Evolutionary conservation across 768 basidiomycete species (phyloP).

Genomic region (Sporobolomyces pararoseus): DNA sequence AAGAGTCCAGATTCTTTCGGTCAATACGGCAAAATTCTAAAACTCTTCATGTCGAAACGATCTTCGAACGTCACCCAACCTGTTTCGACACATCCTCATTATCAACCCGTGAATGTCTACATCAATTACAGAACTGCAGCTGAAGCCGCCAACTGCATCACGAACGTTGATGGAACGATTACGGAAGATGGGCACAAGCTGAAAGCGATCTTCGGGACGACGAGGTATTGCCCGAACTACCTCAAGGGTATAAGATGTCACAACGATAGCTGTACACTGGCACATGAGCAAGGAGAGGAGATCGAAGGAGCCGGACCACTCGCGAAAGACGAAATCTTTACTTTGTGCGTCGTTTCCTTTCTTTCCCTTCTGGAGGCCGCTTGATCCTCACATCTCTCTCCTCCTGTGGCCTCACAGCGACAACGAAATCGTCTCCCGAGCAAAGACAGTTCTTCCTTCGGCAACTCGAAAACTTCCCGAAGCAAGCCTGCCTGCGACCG

Average conservation of each 20-base stretch:
- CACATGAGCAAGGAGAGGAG: slow-evolving; percentile 98
- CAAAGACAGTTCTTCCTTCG: slow-evolving; percentile 57
- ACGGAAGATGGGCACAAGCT: slow-evolving; percentile 86
- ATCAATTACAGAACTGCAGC: slow-evolving; percentile 92
- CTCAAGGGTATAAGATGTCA: slow-evolving; percentile 77
- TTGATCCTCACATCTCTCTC: not conserved
- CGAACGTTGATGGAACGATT: slow-evolving; percentile 83
- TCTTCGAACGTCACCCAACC: slow-evolving; percentile 27
- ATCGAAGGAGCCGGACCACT: slow-evolving; percentile 63
- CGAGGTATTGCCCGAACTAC: slow-evolving; percentile 96
- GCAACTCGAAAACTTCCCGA: slow-evolving; percentile 62
- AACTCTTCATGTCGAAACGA: slow-evolving; percentile 88
- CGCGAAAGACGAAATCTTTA: slow-evolving; percentile 91
- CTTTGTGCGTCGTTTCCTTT: slow-evolving; percentile 60
- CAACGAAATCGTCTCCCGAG: slow-evolving; percentile 46
- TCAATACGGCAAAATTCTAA: slow-evolving; percentile 95
- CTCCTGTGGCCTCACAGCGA: slow-evolving; percentile 7
- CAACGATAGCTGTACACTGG: slow-evolving; percentile 84
- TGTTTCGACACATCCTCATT: slow-evolving; percentile 28
- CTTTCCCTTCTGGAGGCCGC: slow-evolving; percentile 17
- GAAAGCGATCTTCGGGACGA: slow-evolving; percentile 91
- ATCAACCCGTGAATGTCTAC: slow-evolving; percentile 70
- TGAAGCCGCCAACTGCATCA: slow-evolving; percentile 88
- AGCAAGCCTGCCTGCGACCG: slow-evolving; percentile 40
- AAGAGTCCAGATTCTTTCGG: slow-evolving; percentile 96